Evolutionary conservation across 2,329 filamentous ascomycete genomes (phyloP).

Genomic region (Penicillium sclerotiorum): DNA sequence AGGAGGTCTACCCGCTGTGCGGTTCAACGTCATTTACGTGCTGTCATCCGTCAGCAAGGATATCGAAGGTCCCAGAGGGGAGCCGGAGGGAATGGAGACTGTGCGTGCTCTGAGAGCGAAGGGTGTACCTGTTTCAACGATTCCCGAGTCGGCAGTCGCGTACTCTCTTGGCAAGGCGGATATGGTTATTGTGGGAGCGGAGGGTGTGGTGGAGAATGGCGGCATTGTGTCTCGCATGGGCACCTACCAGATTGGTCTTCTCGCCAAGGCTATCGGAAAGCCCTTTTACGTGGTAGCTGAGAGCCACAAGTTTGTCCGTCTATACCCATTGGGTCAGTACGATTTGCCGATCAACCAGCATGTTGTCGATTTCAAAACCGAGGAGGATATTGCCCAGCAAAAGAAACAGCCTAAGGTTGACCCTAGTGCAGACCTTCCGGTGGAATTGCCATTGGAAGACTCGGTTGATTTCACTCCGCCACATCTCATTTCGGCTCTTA

Average conservation of each 20-base stretch:
- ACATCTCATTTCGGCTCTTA: conserved; percentile 64
- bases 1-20: conserved; percentile 58
- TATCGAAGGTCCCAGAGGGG: conserved; percentile 32
- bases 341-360: conserved; percentile 80
- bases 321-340: conserved; percentile 80
- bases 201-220: conserved; percentile 92
- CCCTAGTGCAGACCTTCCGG: conserved; percentile 15
- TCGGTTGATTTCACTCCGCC: conserved; percentile 59
- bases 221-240: conserved; percentile 89
- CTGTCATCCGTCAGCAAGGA: conserved; percentile 44
- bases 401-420: conserved; percentile 46
- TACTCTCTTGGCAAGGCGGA: conserved; percentile 78
- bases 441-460: conserved; percentile 33
- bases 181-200: conserved; percentile 66
- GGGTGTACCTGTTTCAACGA: conserved; percentile 80
- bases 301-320: conserved; percentile 92
- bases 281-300: conserved; percentile 91
- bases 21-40: conserved; percentile 84
- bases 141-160: conserved; percentile 74
- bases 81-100: conserved; percentile 69
- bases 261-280: conserved; percentile 72
- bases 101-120: conserved; percentile 70
- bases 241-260: conserved; percentile 79
- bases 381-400: conserved; percentile 50
- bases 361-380: conserved; percentile 71